These are phyloP conservation scores for Fusarium sp. DNA, from an alignment of 2,329 filamentous ascomycete genomes.

Conservation along the genomic window DNA sequence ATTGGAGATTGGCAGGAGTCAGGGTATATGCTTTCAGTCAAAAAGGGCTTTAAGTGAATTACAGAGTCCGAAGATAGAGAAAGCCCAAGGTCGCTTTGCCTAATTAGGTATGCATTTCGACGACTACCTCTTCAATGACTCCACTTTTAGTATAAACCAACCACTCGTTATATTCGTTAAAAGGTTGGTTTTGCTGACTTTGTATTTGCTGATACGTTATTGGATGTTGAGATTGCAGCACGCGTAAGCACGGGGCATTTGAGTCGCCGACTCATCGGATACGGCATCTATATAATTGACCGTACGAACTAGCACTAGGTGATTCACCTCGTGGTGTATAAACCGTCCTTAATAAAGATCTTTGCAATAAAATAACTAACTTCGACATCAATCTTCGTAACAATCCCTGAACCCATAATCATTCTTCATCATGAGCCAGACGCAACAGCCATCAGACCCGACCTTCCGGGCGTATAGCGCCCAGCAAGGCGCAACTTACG, in stretches of 20 bases:
- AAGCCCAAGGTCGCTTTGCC: background rate
- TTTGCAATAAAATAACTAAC: background rate
- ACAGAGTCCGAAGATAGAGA: background rate
- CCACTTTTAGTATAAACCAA: background rate
- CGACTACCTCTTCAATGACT: background rate
- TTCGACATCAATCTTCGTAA: rapidly evolving
- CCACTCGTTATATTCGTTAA: background rate
- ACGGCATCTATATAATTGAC: background rate
- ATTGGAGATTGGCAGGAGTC: background rate
- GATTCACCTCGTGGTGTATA: too few species aligned
- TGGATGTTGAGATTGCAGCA: background rate
- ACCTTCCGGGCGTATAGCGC: background rate
- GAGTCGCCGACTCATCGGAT: background rate
- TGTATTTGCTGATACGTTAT: background rate
- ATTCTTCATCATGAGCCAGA: background rate
- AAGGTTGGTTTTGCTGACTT: background rate
- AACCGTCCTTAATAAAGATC: background rate
- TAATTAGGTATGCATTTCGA: background rate
- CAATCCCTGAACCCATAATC: too few species aligned
- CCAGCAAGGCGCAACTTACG: background rate
- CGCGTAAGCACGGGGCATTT: background rate
- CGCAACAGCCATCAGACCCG: background rate
- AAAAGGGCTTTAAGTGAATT: background rate
- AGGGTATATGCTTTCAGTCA: too few species aligned
- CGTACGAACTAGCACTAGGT: background rate